These are phyloP conservation scores for Talaromyces sp. DNA, from an alignment of 2,329 filamentous ascomycete genomes.

Conservation along the genomic window DNA sequence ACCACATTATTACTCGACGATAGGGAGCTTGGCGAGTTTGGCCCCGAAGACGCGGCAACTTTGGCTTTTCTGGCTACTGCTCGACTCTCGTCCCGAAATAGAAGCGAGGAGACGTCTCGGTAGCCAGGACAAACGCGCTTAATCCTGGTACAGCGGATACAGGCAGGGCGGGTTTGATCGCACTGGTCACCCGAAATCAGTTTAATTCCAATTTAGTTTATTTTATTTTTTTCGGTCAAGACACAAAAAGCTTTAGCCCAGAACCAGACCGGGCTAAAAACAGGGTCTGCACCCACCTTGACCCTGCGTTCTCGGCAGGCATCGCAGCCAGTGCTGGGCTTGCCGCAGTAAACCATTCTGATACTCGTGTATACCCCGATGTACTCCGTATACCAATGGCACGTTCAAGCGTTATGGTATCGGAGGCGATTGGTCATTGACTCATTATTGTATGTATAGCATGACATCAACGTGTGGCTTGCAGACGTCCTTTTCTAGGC, in stretches of 20 bases:
- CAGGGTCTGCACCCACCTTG: constrained; percentile 15
- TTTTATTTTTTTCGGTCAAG: background rate
- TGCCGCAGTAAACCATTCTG: constrained; percentile 27
- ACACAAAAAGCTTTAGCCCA: background rate
- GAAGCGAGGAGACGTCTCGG: constrained; percentile 58
- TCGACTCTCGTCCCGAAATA: constrained; percentile 63
- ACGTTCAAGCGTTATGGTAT: too few species aligned
- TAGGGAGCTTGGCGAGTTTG: background rate
- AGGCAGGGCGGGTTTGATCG: constrained; percentile 57
- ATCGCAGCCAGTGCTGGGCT: constrained; percentile 29
- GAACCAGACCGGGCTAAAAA: too few species aligned
- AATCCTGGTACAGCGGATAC: constrained; percentile 58
- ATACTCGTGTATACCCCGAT: too few species aligned
- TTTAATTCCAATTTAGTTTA: background rate
- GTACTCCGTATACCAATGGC: too few species aligned
- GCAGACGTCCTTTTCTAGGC: too few species aligned
- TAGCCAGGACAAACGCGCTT: constrained; percentile 60
- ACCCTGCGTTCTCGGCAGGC: constrained; percentile 32
- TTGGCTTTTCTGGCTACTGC: constrained; percentile 52
- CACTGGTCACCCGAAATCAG: constrained; percentile 39
- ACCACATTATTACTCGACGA: background rate
- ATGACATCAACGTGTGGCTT: too few species aligned
- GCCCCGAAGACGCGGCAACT: constrained; percentile 26
- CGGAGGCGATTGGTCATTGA: too few species aligned
- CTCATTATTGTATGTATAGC: too few species aligned